A percentile compares a stretch with the other conserved stretches of the same genome.
These are phyloP conservation scores for Wallacemonas sp. DNA, from an alignment of 208 protist species.

Conservation along the genomic window DNA sequence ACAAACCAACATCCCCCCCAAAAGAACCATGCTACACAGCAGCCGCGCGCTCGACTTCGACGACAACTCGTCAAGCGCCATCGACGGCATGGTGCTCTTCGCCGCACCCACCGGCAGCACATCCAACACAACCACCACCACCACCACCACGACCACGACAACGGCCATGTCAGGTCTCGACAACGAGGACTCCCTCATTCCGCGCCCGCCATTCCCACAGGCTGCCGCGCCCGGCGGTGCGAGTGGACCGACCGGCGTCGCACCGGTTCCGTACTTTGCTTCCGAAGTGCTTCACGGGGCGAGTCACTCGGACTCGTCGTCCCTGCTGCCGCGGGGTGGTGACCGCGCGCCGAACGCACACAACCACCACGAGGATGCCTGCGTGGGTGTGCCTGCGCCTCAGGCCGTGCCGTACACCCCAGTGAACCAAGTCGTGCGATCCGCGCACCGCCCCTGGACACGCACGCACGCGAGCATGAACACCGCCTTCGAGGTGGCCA, in stretches of 20 bases:
- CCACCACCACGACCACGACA: neutral
- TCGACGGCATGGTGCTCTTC: constrained; percentile 8
- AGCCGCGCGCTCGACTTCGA: constrained; percentile 5
- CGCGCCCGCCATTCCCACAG: neutral
- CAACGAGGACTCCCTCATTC: constrained; percentile 7
- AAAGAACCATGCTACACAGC: constrained; percentile 6
- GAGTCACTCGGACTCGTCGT: constrained; percentile 12
- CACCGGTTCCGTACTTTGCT: constrained; percentile 7
- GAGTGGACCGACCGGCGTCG: neutral
- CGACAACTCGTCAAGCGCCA: constrained; percentile 11
- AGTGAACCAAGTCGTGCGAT: neutral
- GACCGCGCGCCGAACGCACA: no score
- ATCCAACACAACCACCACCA: neutral
- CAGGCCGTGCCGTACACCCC: neutral
- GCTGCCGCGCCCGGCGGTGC: neutral
- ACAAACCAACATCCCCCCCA: neutral
- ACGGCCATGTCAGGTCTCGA: neutral
- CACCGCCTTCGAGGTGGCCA: no score
- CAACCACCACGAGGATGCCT: constrained; percentile 1
- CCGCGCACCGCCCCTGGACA: neutral
- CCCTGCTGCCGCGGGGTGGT: neutral
- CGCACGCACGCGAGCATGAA: neutral
- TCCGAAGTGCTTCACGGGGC: constrained; percentile 1
- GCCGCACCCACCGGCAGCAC: neutral
- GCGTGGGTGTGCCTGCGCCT: neutral